These are phyloP conservation scores for Mycena indigotica DNA, from an alignment of 768 basidiomycete species.

Conservation along the genomic window DNA sequence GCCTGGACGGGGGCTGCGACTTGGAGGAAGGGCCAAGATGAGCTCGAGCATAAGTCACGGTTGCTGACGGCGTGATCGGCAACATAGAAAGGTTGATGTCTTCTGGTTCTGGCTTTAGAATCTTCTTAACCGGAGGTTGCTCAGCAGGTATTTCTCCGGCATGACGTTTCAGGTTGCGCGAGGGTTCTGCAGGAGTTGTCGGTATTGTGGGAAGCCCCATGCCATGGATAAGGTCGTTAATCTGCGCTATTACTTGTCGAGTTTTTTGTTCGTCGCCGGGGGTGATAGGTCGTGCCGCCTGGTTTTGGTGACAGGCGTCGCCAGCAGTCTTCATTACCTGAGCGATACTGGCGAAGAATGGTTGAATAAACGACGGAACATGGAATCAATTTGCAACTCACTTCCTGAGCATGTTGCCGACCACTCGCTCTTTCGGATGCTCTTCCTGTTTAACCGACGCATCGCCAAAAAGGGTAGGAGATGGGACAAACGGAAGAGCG, in stretches of 20 bases:
- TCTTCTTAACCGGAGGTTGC: conserved; percentile 21
- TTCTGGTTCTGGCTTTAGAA: conserved; percentile 21
- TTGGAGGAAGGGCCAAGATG: conserved; percentile 15
- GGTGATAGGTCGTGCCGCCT: conserved; percentile 22
- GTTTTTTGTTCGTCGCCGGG: conserved; percentile 24
- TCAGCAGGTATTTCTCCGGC: conserved; percentile 20
- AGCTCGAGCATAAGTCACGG: conserved; percentile 8
- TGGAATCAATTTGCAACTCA: conserved; percentile 38
- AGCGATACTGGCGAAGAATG: conserved; percentile 49
- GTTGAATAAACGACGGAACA: neutral
- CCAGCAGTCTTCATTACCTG: conserved; percentile 61
- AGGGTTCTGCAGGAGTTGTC: conserved; percentile 6
- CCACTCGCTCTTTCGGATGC: conserved; percentile 32
- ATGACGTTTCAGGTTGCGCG: conserved; percentile 24
- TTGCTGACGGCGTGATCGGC: conserved; percentile 2
- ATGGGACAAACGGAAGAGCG: conserved; percentile 21
- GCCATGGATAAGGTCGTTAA: conserved; percentile 16
- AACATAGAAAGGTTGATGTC: conserved; percentile 18
- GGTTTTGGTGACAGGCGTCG: conserved; percentile 40
- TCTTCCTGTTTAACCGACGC: conserved; percentile 29
- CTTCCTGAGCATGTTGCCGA: conserved; percentile 57
- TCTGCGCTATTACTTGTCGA: conserved; percentile 19
- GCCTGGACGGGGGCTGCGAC: conserved; percentile 21
- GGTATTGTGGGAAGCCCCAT: conserved; percentile 21
- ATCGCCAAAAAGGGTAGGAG: conserved; percentile 10